Base-by-base conservation (phyloP, 192 early-diverging fungal genomes). In the Rhizoclosmatium sp. region DNA sequence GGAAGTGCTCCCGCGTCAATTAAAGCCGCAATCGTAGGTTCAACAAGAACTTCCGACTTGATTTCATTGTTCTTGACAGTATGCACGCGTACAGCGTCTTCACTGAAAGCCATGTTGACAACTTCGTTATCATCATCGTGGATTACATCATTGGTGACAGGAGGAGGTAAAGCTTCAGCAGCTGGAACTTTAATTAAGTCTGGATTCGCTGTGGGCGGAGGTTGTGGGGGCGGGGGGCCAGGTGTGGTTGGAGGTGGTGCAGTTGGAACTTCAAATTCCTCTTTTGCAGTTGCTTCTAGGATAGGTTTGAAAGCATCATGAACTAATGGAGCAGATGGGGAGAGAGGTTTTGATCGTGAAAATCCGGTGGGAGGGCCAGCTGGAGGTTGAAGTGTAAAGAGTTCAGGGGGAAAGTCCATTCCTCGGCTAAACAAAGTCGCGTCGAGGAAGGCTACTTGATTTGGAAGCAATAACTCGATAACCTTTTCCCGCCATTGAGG, bases 401-500 rank as follows among this genome's bases (percentile, higher is more conserved):
- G 9, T 54, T 54, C 51, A 12, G 5, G 9, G 5, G 16, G 9
- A 54, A 7, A 7, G 16, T 12, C 51, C 5, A 7, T 16, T 54
- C 51, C 65, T 73, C 21, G 16, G 44, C 49, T 61, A 46, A 67
- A 72, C 7, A 76, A 12, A 9, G 75, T 42, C 3, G 72, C 77
- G 64, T 86, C 86, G 14, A 84, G 51, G 16, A 76, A 60, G 4
- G 86, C 86, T 4, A 87, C 82, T 54, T 86, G 78, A 10, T 45
- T 59, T 10, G 83, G 85, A 59, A 85, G 47, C 47, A 83, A 45
- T 14, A 81, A 66, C 77, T 88, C 87, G 59, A 88, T 87, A 5
- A 88, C 87, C 19, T 51, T 60, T 69, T 88, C 85, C 46, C 82
- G 67, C 87, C 84, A 90, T 2, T 74, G 47, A 61, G 83, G 77